These are phyloP conservation scores for Echria macrotheca DNA, from an alignment of 495 filamentous ascomycete species.

Conservation along the genomic window DNA sequence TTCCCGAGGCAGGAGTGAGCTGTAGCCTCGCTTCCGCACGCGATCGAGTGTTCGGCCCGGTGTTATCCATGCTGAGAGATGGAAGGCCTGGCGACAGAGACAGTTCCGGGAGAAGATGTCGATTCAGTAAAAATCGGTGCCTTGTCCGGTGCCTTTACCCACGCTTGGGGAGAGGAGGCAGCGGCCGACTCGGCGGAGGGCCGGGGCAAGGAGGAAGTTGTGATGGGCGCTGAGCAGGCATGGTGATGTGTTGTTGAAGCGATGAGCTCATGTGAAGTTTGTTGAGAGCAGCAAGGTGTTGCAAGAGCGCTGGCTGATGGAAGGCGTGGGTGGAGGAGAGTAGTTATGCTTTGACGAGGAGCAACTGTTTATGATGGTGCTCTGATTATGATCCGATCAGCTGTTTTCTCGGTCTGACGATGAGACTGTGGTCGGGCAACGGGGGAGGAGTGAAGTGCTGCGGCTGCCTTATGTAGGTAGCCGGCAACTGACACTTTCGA, in stretches of 20 bases:
- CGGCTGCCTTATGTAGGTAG: slow-evolving; percentile 41
- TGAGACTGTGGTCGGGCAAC: slow-evolving; percentile 14
- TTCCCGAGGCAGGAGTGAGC: slow-evolving; percentile 5
- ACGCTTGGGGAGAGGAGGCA: slow-evolving; percentile 76
- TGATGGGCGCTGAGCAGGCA: slow-evolving; percentile 64
- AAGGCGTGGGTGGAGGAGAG: neutral
- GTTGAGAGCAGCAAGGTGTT: slow-evolving; percentile 12
- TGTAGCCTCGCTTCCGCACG: slow-evolving; percentile 20
- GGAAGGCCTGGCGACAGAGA: slow-evolving; percentile 14
- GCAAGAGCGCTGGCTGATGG: slow-evolving; percentile 14
- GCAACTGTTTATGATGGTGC: slow-evolving; percentile 8
- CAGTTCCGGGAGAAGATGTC: slow-evolving; percentile 13
- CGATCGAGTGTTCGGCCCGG: slow-evolving; percentile 9
- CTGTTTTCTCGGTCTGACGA: slow-evolving; percentile 29
- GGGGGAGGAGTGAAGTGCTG: slow-evolving; percentile 28
- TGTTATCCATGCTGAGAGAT: slow-evolving; percentile 9
- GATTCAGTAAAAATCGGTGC: slow-evolving; percentile 13
- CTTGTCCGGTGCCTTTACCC: slow-evolving; percentile 25
- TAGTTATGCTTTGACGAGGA: slow-evolving; percentile 2
- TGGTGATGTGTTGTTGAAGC: slow-evolving; percentile 38
- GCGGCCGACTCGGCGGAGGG: slow-evolving; percentile 75
- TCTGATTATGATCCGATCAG: slow-evolving; percentile 18
- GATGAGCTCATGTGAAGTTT: slow-evolving; percentile 14
- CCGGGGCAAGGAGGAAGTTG: slow-evolving; percentile 80
- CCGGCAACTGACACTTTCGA: slow-evolving; percentile 26